These are phyloP conservation scores for Rubroboletus satanas DNA, from an alignment of 768 basidiomycete species.

Conservation along the genomic window DNA sequence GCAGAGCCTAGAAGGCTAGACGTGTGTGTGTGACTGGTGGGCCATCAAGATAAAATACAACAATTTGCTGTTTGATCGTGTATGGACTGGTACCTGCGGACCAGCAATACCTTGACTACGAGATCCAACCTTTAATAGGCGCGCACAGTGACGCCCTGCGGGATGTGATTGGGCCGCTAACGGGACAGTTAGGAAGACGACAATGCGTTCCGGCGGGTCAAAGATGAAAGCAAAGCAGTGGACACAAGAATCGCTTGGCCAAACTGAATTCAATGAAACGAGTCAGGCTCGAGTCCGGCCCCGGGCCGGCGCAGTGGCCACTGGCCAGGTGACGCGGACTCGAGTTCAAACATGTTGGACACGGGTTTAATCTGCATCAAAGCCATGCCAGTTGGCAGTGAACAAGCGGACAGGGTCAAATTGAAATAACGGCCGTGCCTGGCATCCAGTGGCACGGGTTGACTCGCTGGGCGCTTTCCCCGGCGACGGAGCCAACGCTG, in stretches of 20 bases:
- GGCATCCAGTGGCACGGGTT: background rate
- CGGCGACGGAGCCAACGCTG: background rate
- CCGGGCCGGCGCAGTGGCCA: background rate
- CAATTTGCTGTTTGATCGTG: background rate
- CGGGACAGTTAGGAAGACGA: background rate
- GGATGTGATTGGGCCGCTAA: background rate
- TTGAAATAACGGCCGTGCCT: background rate
- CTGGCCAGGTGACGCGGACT: too few relatives aligned
- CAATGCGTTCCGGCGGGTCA: too few relatives aligned
- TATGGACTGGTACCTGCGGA: background rate
- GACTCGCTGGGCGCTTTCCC: background rate
- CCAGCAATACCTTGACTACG: constrained; percentile 19
- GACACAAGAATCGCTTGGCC: background rate
- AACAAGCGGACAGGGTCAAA: background rate
- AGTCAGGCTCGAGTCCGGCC: background rate
- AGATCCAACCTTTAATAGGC: background rate
- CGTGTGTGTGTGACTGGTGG: constrained; percentile 11
- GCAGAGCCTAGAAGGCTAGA: constrained; percentile 5
- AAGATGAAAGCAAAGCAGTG: background rate
- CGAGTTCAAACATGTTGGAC: background rate
- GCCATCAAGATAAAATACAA: background rate
- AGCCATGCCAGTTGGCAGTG: constrained; percentile 4
- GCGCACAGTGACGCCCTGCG: background rate
- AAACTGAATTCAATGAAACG: background rate
- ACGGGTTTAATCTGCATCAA: background rate